These are phyloP conservation scores for Ascocoryne sarcoides DNA, from an alignment of 2,329 filamentous ascomycete genomes.

Conservation along the genomic window DNA sequence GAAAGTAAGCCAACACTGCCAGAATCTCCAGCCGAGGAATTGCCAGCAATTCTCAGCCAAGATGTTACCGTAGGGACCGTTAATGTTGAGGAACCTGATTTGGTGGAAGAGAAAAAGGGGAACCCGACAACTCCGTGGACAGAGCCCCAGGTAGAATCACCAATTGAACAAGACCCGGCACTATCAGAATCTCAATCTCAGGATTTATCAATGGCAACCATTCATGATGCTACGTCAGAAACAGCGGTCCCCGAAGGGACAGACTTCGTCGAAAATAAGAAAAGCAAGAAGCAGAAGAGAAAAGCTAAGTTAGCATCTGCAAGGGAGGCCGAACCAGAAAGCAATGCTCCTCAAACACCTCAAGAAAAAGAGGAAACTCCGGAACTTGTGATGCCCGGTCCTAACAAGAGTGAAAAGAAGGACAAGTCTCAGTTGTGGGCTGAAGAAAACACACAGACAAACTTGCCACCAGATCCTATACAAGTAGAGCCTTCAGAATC, in stretches of 20 bases:
- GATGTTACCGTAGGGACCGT: background rate
- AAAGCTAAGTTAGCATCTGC: conserved; percentile 4
- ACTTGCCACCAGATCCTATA: background rate
- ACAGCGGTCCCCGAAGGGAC: too few species aligned
- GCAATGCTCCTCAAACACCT: background rate
- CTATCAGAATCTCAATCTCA: too few species aligned
- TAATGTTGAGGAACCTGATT: background rate
- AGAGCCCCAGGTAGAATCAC: too few species aligned
- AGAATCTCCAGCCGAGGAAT: conserved; percentile 1
- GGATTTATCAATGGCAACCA: too few species aligned
- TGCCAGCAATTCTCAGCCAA: background rate
- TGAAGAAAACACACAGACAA: background rate
- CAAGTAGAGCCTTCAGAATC: background rate
- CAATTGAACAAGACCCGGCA: too few species aligned
- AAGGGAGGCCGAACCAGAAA: background rate
- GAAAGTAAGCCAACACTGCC: conserved; percentile 4
- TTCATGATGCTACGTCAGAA: too few species aligned
- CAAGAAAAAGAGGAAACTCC: conserved; percentile 4
- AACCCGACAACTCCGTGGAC: too few species aligned
- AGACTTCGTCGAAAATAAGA: too few species aligned
- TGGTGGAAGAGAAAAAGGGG: background rate
- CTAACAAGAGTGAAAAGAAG: conserved; percentile 16
- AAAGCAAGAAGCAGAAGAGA: conserved; percentile 8
- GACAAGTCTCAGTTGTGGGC: conserved; percentile 6
- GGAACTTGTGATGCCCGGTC: conserved; percentile 6